These are phyloP conservation scores for Fusarium sp. DNA, from an alignment of 2,329 filamentous ascomycete species.

Conservation along the genomic window DNA sequence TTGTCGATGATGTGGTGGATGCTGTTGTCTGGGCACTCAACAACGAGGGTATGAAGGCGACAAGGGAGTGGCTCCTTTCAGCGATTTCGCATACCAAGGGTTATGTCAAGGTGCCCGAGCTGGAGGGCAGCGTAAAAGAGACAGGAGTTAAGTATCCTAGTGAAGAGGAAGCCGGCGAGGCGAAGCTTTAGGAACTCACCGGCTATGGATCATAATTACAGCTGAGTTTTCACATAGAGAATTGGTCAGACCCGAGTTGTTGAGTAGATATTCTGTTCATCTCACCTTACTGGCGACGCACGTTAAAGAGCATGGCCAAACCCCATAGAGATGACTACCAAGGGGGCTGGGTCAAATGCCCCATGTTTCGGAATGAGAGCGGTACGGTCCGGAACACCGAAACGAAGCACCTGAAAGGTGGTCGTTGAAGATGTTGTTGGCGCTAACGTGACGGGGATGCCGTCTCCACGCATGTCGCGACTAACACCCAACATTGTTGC, in stretches of 20 bases:
- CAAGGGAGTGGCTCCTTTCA: constrained; percentile 48
- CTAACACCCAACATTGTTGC: constrained; percentile 15
- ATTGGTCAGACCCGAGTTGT: neutral
- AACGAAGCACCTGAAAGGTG: too few relatives aligned
- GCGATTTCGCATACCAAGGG: constrained; percentile 44
- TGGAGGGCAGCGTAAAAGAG: constrained; percentile 15
- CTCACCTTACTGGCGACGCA: neutral
- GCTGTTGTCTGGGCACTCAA: constrained; percentile 83
- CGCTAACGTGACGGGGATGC: constrained; percentile 14
- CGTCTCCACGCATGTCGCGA: neutral
- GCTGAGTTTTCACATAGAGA: neutral
- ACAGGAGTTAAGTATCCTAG: constrained; percentile 34
- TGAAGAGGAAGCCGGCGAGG: constrained; percentile 38
- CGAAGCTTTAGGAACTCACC: constrained; percentile 20
- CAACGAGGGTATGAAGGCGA: constrained; percentile 59
- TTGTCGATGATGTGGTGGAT: constrained; percentile 80
- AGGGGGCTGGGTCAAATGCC: too few relatives aligned
- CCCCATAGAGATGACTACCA: too few relatives aligned
- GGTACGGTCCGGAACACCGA: neutral
- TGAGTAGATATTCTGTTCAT: neutral
- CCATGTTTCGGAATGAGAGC: neutral
- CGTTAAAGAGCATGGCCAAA: too few relatives aligned
- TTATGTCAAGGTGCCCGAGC: constrained; percentile 40
- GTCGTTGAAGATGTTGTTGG: constrained; percentile 31
- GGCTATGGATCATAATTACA: neutral